These are phyloP conservation scores for Penicillium digitatum DNA, from an alignment of 2,329 filamentous ascomycete species.

Conservation along the genomic window DNA sequence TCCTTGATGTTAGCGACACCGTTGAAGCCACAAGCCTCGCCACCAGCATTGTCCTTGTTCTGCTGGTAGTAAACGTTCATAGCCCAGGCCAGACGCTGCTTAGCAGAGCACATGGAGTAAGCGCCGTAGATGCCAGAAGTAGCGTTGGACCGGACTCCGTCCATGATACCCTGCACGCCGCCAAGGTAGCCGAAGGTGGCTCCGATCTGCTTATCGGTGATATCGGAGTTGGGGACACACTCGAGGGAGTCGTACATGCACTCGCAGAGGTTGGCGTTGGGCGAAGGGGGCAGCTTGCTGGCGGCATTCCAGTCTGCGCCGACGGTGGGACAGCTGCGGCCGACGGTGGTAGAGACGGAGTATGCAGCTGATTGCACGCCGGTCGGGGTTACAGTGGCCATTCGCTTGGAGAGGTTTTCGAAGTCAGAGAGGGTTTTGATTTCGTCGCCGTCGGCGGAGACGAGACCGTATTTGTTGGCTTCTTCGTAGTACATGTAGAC, in stretches of 20 bases:
- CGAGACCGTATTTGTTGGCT: constrained; percentile 69
- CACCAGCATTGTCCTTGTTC: constrained; percentile 31
- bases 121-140: constrained; percentile 45
- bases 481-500: constrained; percentile 99
- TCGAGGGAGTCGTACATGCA: constrained; percentile 76
- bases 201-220: constrained; percentile 58
- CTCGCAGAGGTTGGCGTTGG: constrained; percentile 72
- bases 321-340: constrained; percentile 66
- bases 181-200: constrained; percentile 61
- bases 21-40: constrained; percentile 45
- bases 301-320: constrained; percentile 64
- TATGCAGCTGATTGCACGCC: constrained; percentile 65
- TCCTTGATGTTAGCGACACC: constrained; percentile 40
- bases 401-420: constrained; percentile 64
- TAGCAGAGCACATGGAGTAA: constrained; percentile 47
- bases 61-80: constrained; percentile 47
- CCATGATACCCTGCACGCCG: constrained; percentile 35
- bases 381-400: constrained; percentile 64
- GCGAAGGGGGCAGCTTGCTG: constrained; percentile 70
- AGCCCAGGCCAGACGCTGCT: constrained; percentile 46
- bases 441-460: constrained; percentile 60
- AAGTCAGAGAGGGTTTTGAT: constrained; percentile 72
- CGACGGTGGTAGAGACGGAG: constrained; percentile 66
- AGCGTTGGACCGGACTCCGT: constrained; percentile 40
- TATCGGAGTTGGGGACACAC: constrained; percentile 62